phyloP scores from a whole-genome alignment of 768 basidiomycete species.

The Rhodosporidiobolus odoratus region DNA sequence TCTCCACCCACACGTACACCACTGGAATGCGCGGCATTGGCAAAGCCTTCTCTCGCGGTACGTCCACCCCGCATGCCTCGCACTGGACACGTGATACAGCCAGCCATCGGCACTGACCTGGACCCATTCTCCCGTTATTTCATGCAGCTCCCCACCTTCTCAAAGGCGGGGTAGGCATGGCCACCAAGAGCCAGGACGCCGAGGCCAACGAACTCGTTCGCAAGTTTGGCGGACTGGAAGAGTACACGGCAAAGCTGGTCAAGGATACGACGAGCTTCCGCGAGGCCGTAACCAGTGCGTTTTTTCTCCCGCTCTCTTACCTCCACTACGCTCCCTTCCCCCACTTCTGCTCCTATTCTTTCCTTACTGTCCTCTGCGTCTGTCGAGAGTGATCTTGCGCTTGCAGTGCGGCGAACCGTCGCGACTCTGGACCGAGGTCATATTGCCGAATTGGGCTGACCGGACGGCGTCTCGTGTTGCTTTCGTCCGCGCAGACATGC shows the following conservation, averaged over 20 bases:
- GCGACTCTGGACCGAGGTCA: too few species aligned
- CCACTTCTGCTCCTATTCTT: conserved; percentile 59
- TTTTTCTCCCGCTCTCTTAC: neutral
- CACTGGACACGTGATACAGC: too few species aligned
- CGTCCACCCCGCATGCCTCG: too few species aligned
- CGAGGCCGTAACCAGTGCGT: conserved; percentile 70
- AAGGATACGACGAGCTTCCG: conserved; percentile 86
- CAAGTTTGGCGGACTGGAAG: conserved; percentile 37
- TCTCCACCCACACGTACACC: neutral
- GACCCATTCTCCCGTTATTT: neutral
- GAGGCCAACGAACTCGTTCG: conserved; percentile 32
- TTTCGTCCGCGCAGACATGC: conserved; percentile 46
- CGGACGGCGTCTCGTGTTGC: too few species aligned
- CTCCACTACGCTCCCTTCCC: conserved; percentile 51
- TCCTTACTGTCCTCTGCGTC: too few species aligned
- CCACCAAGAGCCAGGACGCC: conserved; percentile 56
- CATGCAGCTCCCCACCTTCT: conserved; percentile 82
- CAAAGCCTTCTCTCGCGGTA: conserved; percentile 69
- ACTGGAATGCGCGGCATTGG: conserved; percentile 72
- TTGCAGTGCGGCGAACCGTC: too few species aligned
- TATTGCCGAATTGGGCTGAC: too few species aligned
- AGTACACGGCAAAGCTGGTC: conserved; percentile 76
- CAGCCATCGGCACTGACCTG: too few species aligned
- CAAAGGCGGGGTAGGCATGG: conserved; percentile 78
- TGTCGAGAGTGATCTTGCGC: too few species aligned